These are phyloP conservation scores for Clarireedia hainanense DNA, from an alignment of 2,329 filamentous ascomycete genomes.

Conservation along the genomic window DNA sequence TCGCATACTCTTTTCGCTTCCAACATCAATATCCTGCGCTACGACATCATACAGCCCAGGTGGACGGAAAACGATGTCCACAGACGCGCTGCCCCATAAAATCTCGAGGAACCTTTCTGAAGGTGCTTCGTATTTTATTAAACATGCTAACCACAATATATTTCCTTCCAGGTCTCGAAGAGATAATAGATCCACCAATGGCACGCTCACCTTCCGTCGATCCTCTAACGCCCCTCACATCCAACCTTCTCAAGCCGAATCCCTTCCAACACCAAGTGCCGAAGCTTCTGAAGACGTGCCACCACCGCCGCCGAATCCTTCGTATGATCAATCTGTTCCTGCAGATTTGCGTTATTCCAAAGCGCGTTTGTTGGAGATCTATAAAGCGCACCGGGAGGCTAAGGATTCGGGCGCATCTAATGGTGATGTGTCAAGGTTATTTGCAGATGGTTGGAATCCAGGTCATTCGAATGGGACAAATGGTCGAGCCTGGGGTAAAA, in stretches of 20 bases:
- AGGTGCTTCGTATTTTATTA: neutral
- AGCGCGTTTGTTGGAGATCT: slow-evolving; percentile 65
- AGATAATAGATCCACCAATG: slow-evolving; percentile 48
- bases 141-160: neutral
- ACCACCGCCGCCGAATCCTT: slow-evolving; percentile 31
- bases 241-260: slow-evolving; percentile 21
- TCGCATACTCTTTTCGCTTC: no score
- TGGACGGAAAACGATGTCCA: no score
- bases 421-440: slow-evolving; percentile 59
- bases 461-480: slow-evolving; percentile 56
- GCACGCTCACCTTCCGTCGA: slow-evolving; percentile 55
- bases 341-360: slow-evolving; percentile 30
- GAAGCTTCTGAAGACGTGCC: slow-evolving; percentile 22
- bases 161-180: slow-evolving; percentile 44
- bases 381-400: slow-evolving; percentile 42
- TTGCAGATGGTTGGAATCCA: slow-evolving; percentile 72
- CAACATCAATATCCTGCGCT: no score
- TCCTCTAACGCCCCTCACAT: slow-evolving; percentile 49
- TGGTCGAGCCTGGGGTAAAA: slow-evolving; percentile 66
- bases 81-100: no score
- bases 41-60: no score
- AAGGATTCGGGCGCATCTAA: slow-evolving; percentile 38
- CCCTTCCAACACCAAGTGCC: slow-evolving; percentile 14
- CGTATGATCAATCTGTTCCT: slow-evolving; percentile 31
- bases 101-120: no score